Conservation (phyloP, 1,284 basidiomycete genomes). For the Ustilago hordei region DNA sequence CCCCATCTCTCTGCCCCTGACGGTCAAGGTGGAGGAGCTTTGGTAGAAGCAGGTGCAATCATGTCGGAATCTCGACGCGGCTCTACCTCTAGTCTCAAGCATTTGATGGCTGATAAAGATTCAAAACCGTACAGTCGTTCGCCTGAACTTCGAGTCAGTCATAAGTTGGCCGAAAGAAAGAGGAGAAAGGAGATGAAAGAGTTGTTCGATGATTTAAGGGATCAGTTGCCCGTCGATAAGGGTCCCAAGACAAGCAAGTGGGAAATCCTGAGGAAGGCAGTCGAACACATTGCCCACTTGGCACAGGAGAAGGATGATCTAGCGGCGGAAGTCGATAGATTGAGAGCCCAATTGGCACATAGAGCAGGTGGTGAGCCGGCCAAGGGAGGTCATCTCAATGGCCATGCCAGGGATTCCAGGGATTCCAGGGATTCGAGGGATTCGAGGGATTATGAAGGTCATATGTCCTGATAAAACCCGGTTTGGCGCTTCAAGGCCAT, state of each 20-base stretch:
- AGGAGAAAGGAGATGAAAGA: conserved; percentile 69
- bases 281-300: conserved; percentile 50
- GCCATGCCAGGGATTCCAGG: conserved; percentile 7
- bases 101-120: conserved; percentile 57
- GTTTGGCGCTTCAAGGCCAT: too few species aligned
- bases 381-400: conserved; percentile 6
- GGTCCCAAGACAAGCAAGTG: conserved; percentile 68
- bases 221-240: conserved; percentile 64
- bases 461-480: conserved; percentile 15
- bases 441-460: conserved; percentile 17
- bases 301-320: conserved; percentile 42
- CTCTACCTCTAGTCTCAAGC: conserved; percentile 18
- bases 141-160: conserved; percentile 65
- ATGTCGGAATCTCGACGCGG: conserved; percentile 42
- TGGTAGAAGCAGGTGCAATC: conserved; percentile 33
- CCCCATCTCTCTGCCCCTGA: conserved; percentile 50
- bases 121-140: conserved; percentile 64
- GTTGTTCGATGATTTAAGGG: conserved; percentile 67
- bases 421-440: conserved; percentile 8
- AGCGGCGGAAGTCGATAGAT: conserved; percentile 24
- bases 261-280: conserved; percentile 65
- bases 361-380: background rate
- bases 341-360: conserved; percentile 30
- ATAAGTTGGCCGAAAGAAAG: conserved; percentile 68
- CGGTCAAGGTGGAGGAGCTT: conserved; percentile 39